phyloP scores from a whole-genome alignment of 352 stramenopile species.

The Phytophthora citrophthora region DNA sequence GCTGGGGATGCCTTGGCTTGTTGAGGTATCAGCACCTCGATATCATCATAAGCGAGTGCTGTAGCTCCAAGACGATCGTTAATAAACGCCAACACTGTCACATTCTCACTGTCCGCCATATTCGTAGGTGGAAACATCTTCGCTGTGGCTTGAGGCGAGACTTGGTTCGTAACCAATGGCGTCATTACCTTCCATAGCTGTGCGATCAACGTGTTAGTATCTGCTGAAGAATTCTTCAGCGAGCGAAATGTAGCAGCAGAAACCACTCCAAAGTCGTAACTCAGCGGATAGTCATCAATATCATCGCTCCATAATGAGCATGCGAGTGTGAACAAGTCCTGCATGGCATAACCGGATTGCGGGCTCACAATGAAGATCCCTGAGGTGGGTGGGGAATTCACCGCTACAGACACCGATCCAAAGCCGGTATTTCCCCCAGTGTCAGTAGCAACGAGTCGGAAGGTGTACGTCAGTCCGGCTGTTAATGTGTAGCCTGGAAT shows the following conservation, averaged over 20 bases:
- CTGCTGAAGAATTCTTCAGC: conserved; percentile 5
- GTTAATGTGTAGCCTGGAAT: conserved; percentile 66
- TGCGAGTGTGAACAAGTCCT: conserved; percentile 56
- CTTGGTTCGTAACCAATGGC: conserved; percentile 50
- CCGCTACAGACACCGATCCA: conserved; percentile 48
- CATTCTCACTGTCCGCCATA: conserved; percentile 31
- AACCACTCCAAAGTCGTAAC: conserved; percentile 68
- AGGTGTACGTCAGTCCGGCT: conserved; percentile 65
- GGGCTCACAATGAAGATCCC: conserved; percentile 57
- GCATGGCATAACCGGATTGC: conserved; percentile 51
- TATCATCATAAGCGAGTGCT: conserved; percentile 39
- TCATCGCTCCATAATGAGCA: conserved; percentile 75
- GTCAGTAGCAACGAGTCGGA: conserved; percentile 64
- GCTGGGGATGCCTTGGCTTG: conserved; percentile 42
- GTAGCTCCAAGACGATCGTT: conserved; percentile 49
- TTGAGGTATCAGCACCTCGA: conserved; percentile 50
- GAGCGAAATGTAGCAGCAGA: conserved; percentile 33
- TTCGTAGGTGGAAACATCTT: conserved; percentile 54
- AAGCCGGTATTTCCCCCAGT: conserved; percentile 64
- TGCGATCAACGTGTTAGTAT: conserved; percentile 27
- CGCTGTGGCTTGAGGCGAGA: conserved; percentile 33
- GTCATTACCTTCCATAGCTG: conserved; percentile 38
- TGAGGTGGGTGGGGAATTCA: conserved; percentile 69
- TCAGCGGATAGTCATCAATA: conserved; percentile 56
- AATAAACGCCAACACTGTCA: conserved; percentile 68